Percentiles rank a stretch among this genome's conserved stretches.
These are phyloP conservation scores for Chaetomium cochliodes DNA, from an alignment of 495 filamentous ascomycete species.

Conservation along the genomic window DNA sequence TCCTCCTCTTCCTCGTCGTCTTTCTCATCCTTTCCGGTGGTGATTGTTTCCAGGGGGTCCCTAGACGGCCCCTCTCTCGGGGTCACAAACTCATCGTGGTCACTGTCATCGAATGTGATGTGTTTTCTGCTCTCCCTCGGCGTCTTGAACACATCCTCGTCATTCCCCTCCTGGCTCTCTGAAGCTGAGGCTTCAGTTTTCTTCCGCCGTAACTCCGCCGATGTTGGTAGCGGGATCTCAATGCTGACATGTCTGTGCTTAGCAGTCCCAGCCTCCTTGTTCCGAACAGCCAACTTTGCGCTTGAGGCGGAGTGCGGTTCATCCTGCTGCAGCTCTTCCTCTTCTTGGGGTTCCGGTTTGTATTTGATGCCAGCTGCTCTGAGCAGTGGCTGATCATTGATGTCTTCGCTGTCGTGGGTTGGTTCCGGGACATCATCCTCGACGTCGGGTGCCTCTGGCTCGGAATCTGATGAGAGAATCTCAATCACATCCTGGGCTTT, in stretches of 20 bases:
- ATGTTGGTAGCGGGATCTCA: slow-evolving; percentile 34
- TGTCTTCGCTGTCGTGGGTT: not conserved
- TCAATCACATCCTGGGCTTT: slow-evolving; percentile 27
- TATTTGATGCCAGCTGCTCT: slow-evolving; percentile 23
- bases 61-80: slow-evolving; percentile 34
- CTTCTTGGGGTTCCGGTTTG: slow-evolving; percentile 13
- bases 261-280: slow-evolving; percentile 24
- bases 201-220: slow-evolving; percentile 14
- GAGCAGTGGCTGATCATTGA: slow-evolving; percentile 22
- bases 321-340: slow-evolving; percentile 16
- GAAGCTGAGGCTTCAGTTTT: slow-evolving; percentile 9
- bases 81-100: slow-evolving; percentile 37
- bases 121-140: slow-evolving; percentile 27
- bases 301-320: not conserved
- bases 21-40: slow-evolving; percentile 29
- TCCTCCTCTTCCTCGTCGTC: slow-evolving; percentile 40
- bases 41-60: slow-evolving; percentile 30
- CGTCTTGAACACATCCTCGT: slow-evolving; percentile 32
- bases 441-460: slow-evolving; percentile 14
- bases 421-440: slow-evolving; percentile 10
- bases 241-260: slow-evolving; percentile 35
- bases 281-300: slow-evolving; percentile 30
- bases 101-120: slow-evolving; percentile 36
- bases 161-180: slow-evolving; percentile 24
- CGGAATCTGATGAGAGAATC: slow-evolving; percentile 30